Base-by-base conservation (phyloP, 768 basidiomycete genomes). In the Atractiella rhizophila region DNA sequence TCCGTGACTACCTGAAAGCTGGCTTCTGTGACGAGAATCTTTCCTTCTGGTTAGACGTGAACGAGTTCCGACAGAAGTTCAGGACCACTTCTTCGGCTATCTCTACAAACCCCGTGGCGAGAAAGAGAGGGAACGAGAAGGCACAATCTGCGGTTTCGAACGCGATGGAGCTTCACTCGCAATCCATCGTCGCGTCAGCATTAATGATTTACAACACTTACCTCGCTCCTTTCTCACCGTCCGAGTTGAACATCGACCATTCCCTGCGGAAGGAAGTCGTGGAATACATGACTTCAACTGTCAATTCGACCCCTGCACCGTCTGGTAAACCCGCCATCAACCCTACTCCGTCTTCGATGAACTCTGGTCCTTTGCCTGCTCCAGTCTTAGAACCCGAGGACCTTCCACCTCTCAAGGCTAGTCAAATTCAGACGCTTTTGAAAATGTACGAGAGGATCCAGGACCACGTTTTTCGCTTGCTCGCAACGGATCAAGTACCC, bases 21-120 rank as follows among this genome's bases (percentile, higher is more conserved):
- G 96, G 94, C 59, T 96, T 91, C 57, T 96, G 82, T 62, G 91
- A 98, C 56, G 91, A 98, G 65, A 98, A 98, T 57, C 62, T 98
- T 49, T 75, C 76, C 35, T 98, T 94, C 63, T 98, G 83, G 79
- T 58, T 96, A 42, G 91, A 98, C 54, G 86, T 94, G 3, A 70
- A 82, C 57, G 91, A 98, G 57, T 91, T 98, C 64, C 86, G 83
- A 62, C 71, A 76, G 53, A 77, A 85, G 57, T 98, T 98, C 63
- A 74, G 72, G 54, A 94, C 85, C 43, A 91, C 91, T 1, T 88
- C 82, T 4, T 83, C 74, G 51, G 86, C 85, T 11, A 71, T 76
- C 44, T 62, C 61, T 12, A 51, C 48, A n/a, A 50, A 51, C 9
- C 32, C 42, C 11, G 43, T 29, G 6, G 27, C 24, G 7, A 28